Conservation (phyloP, 305 asterid species). For the Nicotiana rustica region DNA sequence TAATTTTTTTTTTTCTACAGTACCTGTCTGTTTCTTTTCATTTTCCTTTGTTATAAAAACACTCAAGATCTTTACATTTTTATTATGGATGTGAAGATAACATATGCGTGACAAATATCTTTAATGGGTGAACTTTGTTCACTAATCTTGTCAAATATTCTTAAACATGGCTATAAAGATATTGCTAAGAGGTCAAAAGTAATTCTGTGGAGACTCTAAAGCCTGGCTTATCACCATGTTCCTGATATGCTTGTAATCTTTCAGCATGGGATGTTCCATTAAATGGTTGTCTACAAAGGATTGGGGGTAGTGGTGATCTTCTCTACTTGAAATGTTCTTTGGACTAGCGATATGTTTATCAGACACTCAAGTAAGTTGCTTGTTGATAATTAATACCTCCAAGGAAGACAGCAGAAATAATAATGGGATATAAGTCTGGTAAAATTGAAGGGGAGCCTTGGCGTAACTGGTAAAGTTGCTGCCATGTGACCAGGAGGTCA, state of each 20-base stretch:
- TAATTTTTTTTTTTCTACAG: not conserved
- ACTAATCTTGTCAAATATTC: not conserved
- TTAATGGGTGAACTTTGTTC: not conserved
- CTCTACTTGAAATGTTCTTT: not conserved
- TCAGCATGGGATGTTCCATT: not conserved
- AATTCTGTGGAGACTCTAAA: not conserved
- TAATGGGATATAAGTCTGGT: not conserved
- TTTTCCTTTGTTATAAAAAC: not conserved
- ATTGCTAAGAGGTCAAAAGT: not conserved
- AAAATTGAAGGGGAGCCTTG: too few species aligned
- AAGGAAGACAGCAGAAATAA: constrained; percentile 16
- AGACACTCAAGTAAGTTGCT: not conserved
- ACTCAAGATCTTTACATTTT: not conserved
- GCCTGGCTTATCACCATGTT: not conserved
- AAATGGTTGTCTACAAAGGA: not conserved
- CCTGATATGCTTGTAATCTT: not conserved
- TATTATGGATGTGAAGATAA: not conserved
- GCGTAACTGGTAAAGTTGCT: too few species aligned
- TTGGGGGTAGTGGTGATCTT: constrained; percentile 18
- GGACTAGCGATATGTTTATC: not conserved
- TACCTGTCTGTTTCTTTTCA: not conserved
- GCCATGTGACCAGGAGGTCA: too few species aligned
- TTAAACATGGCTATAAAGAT: not conserved
- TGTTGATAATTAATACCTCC: not conserved
- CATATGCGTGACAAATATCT: constrained; percentile 1